A percentile compares a stretch with the other conserved stretches of the same genome.
Evolutionary conservation across 2,329 filamentous ascomycete species (phyloP).

Genomic region (Fusarium ambrosium): DNA sequence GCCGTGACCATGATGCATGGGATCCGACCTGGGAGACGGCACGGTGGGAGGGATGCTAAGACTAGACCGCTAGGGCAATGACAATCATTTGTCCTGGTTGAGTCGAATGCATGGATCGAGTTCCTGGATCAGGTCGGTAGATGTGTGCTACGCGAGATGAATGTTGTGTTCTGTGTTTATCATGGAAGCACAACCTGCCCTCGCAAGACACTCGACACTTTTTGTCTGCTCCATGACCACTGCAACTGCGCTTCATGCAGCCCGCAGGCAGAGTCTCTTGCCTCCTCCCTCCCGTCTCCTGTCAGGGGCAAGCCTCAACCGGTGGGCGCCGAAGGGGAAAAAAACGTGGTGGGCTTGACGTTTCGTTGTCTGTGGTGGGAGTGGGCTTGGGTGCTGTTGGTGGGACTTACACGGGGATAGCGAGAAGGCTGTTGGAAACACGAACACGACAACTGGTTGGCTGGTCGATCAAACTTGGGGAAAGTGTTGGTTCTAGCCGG

Average conservation of each 20-base stretch:
- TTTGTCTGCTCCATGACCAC: background rate
- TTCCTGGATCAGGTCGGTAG: background rate
- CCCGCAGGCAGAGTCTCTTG: slow-evolving; percentile 6
- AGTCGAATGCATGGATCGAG: background rate
- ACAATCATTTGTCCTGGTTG: slow-evolving; percentile 12
- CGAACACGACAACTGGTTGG: slow-evolving; percentile 37
- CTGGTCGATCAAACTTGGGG: slow-evolving; percentile 3
- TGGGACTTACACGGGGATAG: slow-evolving; percentile 42
- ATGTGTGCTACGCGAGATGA: slow-evolving; percentile 25
- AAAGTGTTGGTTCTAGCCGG: slow-evolving; percentile 11
- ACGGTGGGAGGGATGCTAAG: background rate
- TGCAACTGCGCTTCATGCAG: slow-evolving; percentile 1
- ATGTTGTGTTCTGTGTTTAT: slow-evolving; percentile 2
- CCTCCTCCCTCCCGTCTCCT: slow-evolving; percentile 22
- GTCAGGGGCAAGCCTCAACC: slow-evolving; percentile 38
- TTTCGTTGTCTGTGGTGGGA: slow-evolving; percentile 25
- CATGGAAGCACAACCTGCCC: slow-evolving; percentile 3
- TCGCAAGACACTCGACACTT: background rate
- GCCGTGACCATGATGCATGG: slow-evolving; percentile 33
- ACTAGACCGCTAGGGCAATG: slow-evolving; percentile 11
- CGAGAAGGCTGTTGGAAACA: slow-evolving; percentile 36
- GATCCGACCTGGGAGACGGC: background rate
- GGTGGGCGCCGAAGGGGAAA: slow-evolving; percentile 25
- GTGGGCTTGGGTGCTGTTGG: slow-evolving; percentile 38
- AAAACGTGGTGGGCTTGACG: slow-evolving; percentile 33